Percentiles rank a stretch among this genome's conserved stretches.
Conservation (phyloP, 1,284 basidiomycete species). For the Microbotryum scabiosae region DNA sequence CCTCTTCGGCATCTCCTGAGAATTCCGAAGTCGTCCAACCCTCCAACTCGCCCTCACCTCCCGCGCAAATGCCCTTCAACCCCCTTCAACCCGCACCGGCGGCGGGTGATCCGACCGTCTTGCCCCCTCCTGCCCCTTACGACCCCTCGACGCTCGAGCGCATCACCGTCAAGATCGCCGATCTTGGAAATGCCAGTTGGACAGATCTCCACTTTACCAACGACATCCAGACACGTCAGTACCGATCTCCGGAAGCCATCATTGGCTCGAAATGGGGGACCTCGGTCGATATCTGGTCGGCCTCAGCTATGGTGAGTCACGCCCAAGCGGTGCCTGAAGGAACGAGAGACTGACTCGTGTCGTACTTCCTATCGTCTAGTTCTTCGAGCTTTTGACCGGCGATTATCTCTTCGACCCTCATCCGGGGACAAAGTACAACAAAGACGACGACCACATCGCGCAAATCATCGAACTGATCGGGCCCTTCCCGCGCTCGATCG, state of each 20-base stretch:
- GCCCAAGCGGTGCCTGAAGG: background rate
- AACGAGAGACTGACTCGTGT: background rate
- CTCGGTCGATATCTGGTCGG: constrained; percentile 92
- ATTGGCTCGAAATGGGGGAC: constrained; percentile 92
- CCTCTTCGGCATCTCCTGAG: constrained; percentile 10
- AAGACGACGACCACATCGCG: constrained; percentile 98
- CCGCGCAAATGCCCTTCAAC: constrained; percentile 25
- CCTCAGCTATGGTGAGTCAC: constrained; percentile 73
- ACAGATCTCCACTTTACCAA: constrained; percentile 88
- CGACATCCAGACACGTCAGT: constrained; percentile 94
- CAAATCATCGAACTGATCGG: constrained; percentile 97
- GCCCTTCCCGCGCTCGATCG: constrained; percentile 71
- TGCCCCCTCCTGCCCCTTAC: constrained; percentile 47
- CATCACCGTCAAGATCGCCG: constrained; percentile 98
- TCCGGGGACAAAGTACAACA: constrained; percentile 68
- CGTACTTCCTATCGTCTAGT: constrained; percentile 43
- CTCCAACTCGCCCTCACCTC: constrained; percentile 32
- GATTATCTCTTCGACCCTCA: constrained; percentile 90
- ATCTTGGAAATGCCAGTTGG: constrained; percentile 61
- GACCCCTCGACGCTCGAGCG: constrained; percentile 58
- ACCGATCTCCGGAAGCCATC: constrained; percentile 95
- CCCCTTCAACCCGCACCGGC: constrained; percentile 42
- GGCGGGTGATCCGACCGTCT: constrained; percentile 49
- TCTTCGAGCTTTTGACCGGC: constrained; percentile 82
- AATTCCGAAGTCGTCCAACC: constrained; percentile 6